phyloP scores from a whole-genome alignment of 176 grass and related monocot species.

The Aechmea fasciata region DNA sequence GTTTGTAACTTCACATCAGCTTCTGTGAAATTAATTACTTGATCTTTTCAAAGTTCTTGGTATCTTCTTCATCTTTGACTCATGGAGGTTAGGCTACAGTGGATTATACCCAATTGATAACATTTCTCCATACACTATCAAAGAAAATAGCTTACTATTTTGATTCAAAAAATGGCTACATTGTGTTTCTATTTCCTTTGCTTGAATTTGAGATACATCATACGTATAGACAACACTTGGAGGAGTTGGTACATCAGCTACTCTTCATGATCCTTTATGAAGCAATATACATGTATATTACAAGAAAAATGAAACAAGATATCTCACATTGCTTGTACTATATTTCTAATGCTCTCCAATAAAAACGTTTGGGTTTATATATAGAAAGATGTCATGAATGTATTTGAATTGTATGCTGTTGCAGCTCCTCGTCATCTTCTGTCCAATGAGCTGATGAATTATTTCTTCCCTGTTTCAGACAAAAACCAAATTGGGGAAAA shows the following conservation, averaged over 20 bases:
- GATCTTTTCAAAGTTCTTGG: not conserved
- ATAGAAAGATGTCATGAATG: not conserved
- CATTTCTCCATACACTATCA: too few relatives aligned
- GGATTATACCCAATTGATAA: too few relatives aligned
- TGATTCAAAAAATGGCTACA: too few relatives aligned
- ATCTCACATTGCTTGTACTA: not conserved
- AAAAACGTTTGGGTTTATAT: not conserved
- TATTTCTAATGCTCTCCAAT: not conserved
- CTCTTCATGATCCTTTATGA: not conserved
- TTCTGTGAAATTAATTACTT: not conserved
- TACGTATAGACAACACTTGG: too few relatives aligned
- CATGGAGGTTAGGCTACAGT: too few relatives aligned
- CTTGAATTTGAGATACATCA: too few relatives aligned
- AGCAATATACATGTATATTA: not conserved
- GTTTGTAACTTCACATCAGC: too few relatives aligned
- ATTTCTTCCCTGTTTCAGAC: slow-evolving; percentile 34
- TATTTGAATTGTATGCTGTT: slow-evolving; percentile 23
- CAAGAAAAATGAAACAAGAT: not conserved
- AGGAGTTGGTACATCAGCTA: not conserved
- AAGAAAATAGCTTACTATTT: too few relatives aligned
- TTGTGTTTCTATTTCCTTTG: too few relatives aligned
- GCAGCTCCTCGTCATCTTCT: slow-evolving; percentile 10
- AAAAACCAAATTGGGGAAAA: not conserved
- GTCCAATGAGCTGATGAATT: slow-evolving; percentile 1
- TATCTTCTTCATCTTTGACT: not conserved